phyloP scores from a whole-genome alignment of 23 red algal genomes.

The Gracilaria gracilis region DNA sequence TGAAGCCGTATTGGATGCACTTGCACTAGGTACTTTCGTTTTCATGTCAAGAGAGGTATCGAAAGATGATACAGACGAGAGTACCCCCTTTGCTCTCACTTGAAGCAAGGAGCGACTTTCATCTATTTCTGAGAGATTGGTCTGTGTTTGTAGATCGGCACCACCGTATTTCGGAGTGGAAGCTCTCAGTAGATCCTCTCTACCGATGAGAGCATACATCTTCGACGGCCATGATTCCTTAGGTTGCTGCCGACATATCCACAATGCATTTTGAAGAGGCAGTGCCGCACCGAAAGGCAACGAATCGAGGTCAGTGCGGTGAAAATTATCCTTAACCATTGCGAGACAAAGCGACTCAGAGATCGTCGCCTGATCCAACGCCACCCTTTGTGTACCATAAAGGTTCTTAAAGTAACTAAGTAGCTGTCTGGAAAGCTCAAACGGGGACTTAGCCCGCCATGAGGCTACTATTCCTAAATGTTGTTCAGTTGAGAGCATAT shows the following conservation, averaged over 20 bases:
- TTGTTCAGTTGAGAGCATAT: slow-evolving; percentile 2
- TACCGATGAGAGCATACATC: slow-evolving; percentile 80
- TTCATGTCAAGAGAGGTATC: background rate
- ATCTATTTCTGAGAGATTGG: background rate
- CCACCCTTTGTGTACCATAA: background rate
- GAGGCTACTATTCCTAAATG: slow-evolving; percentile 28
- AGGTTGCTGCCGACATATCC: slow-evolving; percentile 42
- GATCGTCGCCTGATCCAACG: background rate
- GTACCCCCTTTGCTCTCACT: slow-evolving; percentile 38
- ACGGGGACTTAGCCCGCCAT: slow-evolving; percentile 44
- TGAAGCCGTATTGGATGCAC: background rate
- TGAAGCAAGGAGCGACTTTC: slow-evolving; percentile 59
- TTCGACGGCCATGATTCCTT: slow-evolving; percentile 43
- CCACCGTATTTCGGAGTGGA: background rate
- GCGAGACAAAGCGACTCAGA: slow-evolving; percentile 40
- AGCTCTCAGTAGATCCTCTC: slow-evolving; percentile 69
- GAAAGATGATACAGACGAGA: background rate
- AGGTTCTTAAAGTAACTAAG: slow-evolving; percentile 38
- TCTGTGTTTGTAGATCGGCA: background rate
- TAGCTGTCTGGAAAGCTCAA: slow-evolving; percentile 37
- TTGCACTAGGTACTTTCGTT: background rate
- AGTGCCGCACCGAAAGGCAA: slow-evolving; percentile 68
- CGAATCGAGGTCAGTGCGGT: slow-evolving; percentile 52
- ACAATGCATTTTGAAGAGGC: slow-evolving; percentile 73
- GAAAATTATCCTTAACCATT: slow-evolving; percentile 54